Conservation (phyloP, 192 early-diverging fungal species). For the Cetraspora pellucida region DNA sequence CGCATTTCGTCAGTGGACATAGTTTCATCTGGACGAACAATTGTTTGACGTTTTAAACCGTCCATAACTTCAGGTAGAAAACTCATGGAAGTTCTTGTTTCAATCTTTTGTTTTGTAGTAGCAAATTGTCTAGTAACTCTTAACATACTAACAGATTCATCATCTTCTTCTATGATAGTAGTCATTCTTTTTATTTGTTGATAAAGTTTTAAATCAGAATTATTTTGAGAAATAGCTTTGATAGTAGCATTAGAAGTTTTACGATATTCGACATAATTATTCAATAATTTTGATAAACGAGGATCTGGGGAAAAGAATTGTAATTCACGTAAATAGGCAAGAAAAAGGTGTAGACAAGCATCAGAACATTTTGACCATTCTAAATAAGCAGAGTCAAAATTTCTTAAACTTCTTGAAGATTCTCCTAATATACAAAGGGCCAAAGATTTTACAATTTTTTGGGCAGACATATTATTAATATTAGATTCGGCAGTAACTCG, state of each 20-base stretch:
- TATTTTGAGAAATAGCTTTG: too few relatives aligned
- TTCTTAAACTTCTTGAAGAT: neutral
- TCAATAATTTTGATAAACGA: constrained; percentile 18
- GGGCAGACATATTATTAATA: constrained; percentile 28
- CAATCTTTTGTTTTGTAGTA: too few relatives aligned
- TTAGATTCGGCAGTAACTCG: constrained; percentile 24
- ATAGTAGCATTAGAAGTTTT: neutral
- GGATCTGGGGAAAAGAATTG: neutral
- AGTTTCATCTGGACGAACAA: constrained; percentile 11
- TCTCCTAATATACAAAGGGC: constrained; percentile 24
- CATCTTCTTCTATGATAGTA: too few relatives aligned
- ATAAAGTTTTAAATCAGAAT: too few relatives aligned
- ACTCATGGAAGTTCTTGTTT: too few relatives aligned
- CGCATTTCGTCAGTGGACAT: constrained; percentile 22
- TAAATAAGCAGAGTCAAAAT: constrained; percentile 21
- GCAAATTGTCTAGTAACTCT: constrained; percentile 20
- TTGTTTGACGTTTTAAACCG: constrained; percentile 28
- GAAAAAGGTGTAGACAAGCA: constrained; percentile 31
- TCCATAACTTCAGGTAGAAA: constrained; percentile 28
- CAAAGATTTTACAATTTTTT: constrained; percentile 31
- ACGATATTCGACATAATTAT: constrained; percentile 31
- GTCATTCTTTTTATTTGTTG: too few relatives aligned
- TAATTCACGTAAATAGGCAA: constrained; percentile 28
- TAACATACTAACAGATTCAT: constrained; percentile 8
- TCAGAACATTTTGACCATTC: constrained; percentile 29